Base-by-base conservation (phyloP, 768 basidiomycete species). In the Podaxis sp. region DNA sequence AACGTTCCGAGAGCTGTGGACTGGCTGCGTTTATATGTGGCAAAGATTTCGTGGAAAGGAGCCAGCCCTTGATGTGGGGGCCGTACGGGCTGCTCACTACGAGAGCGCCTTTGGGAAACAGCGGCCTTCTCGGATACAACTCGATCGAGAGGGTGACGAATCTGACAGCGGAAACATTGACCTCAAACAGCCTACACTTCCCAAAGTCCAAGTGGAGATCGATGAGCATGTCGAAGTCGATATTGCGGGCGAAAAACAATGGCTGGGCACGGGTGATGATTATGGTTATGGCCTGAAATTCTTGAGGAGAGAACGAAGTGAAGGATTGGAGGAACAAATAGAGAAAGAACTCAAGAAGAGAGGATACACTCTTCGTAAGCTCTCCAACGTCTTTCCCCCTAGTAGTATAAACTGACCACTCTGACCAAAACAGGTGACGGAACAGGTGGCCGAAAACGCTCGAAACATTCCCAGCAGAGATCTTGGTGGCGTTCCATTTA, bases 401-500 rank as follows among this genome's bases (percentile, higher is more conserved):
- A 22, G n/a, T 20, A 17, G 26, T 36, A 38, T 24, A 40, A 40
- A 22, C 20, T 44, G 22, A 36, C 10, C 5, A 26, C 8, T 56
- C 51, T 15, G 38, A 40, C 26, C 60, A 13, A 62, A 49, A 33
- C 24, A 56, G 48, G 50, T 26, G 44, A 41, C 1, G 50, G 38
- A 20, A 37, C 33, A n/a, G 56, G 17, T 51, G 56, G 46, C 30
- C 57, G 50, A 52, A 61, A 62, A 6, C 52, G 15, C 12, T 5
- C 49, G 24, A 60, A 60, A 24, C 50, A 49, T 24, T 5, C 53
- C 8, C 53, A 49, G 20, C 52, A 55, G 63, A 72, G 75, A 2
- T 84, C 85, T 0, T 87, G 85, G 85, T 87, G 86, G 86, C 79
- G 80, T 17, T 78, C 72, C 56, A 70, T 84, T 15, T 86, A 86